These are phyloP conservation scores for Salix udensis DNA, from an alignment of 345 rosid genomes.

Conservation along the genomic window DNA sequence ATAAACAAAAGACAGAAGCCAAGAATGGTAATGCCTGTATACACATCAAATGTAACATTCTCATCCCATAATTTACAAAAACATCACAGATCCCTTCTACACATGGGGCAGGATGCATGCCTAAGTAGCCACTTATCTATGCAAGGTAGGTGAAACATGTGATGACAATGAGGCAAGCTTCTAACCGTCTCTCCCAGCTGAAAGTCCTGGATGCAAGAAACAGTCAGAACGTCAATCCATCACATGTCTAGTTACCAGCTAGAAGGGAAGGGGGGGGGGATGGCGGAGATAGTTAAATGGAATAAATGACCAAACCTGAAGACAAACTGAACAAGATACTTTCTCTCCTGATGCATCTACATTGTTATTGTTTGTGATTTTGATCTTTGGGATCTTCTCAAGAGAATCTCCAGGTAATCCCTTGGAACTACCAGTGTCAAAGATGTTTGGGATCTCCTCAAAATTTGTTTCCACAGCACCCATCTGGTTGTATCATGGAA, in stretches of 20 bases:
- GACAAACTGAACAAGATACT: constrained; percentile 90
- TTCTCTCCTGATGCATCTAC: constrained; percentile 73
- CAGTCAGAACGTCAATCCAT: not conserved
- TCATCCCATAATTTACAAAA: constrained; percentile 19
- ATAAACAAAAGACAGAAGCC: constrained; percentile 15
- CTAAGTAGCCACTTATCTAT: constrained; percentile 88
- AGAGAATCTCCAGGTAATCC: constrained; percentile 79
- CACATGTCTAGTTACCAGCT: not conserved
- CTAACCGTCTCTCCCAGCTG: constrained; percentile 85
- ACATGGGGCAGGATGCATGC: constrained; percentile 93
- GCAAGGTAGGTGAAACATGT: constrained; percentile 95
- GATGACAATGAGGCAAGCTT: constrained; percentile 94
- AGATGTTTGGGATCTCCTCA: constrained; percentile 76
- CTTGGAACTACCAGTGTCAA: constrained; percentile 71
- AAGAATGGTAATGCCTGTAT: constrained; percentile 6
- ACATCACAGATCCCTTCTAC: constrained; percentile 79
- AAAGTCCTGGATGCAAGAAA: constrained; percentile 63
- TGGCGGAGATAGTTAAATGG: not conserved
- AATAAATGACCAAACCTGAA: constrained; percentile 58
- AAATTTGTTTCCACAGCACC: constrained; percentile 78
- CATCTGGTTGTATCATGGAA: constrained; percentile 49
- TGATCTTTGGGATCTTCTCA: constrained; percentile 77
- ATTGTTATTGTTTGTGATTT: constrained; percentile 56
- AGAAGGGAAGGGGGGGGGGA: not conserved
- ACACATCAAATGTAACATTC: constrained; percentile 18